Evolutionary conservation across 306 rosid genomes (phyloP), one percentile per base, ranked within the genome.

Genomic region (Prunus salicina): DNA sequence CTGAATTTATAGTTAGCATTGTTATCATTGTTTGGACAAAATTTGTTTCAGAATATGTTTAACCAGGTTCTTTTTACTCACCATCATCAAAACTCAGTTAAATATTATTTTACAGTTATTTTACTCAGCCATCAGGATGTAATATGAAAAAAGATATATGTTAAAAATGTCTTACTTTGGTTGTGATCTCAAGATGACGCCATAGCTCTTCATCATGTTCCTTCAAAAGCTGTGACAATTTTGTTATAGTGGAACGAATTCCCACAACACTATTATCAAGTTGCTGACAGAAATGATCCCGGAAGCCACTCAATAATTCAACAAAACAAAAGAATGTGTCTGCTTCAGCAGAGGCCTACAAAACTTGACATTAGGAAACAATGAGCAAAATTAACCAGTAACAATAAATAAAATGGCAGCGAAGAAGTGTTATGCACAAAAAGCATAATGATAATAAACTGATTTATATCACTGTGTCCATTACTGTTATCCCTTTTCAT

Each of bases 111-210:
- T 5, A 34, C 43, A 38, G 43, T 38, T 38, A 15, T 58, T 5
- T 10, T 3, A 58, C 11, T 67, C 71, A 45, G 22, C 71, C 32
- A 1, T 20, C 18, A 15, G 14, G 22, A 2, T 46, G 55, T 24
- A 71, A 66, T 25, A 25, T 25, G 14, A 60, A 28, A 72, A 30
- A 78, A 50, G 55, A 76, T 6, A 53, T 38, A 63, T 27, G 22
- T 67, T 71, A 70, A 60, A 68, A 71, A 79, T 53, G 24, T 78
- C 91, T 82, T 91, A 92, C 99, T 84, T 96, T 96, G 70, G 97
- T 92, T 67, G 98, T 92, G 83, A 96, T 56, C 87, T 96, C 99
- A 75, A 96, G 99, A 86, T 96, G 99, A 82, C 98, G 99, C 99
- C 99, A 96, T 63, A 96, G 86, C 87, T 96, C 99, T 80, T 92